Base-by-base conservation (phyloP, 2,329 filamentous ascomycete species). In the Phialophora verrucosa region DNA sequence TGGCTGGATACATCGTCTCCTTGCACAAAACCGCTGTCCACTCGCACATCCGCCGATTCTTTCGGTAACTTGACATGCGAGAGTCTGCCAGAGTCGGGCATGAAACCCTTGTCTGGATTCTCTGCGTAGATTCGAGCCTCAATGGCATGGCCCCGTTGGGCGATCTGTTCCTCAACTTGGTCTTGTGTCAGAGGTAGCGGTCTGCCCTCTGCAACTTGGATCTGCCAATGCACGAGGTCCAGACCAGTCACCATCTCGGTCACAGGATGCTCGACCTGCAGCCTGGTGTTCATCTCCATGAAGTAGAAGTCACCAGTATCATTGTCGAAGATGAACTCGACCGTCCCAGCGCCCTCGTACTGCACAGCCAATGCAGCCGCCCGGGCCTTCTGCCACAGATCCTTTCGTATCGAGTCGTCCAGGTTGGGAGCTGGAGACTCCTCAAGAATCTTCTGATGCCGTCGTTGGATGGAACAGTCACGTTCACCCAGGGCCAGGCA, bases 111-210 rank as follows among this genome's bases (percentile, higher is more conserved):
- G 72, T 91, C 90, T 0, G 95, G 95, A 74, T 93, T 96, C 78
- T 99, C 95, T 8, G 95, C 95, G 77, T 99, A 99, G 72, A 99
- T 97, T 65, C 95, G 87, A 17, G 94, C 94, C 82, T 99, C 95
- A 68, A 99, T 96, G 11, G 93, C 95, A 74, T 93, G 91, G 1
- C 95, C 95, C 54, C 88, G 85, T 71, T 55, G 83, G 38, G 83
- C 83, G 76, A 99, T 98, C 70, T 88, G 84, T 67, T 85, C 81
- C 71, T 90, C 86, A 29, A 91, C 85, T 66, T 90, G 81, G 56
- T 84, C 82, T 73, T 91, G 90, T 0, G 84, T 88, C 17, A 91
- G 78, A 1, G 90, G 89, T 5, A 91, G 81, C 59, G 81, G 82
- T n/a, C 86, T 85, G 20, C 89, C 90, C 73, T 90, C 87, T 55